These are phyloP conservation scores for Mollisia scopiformis DNA, from an alignment of 2,329 filamentous ascomycete species.

Conservation along the genomic window DNA sequence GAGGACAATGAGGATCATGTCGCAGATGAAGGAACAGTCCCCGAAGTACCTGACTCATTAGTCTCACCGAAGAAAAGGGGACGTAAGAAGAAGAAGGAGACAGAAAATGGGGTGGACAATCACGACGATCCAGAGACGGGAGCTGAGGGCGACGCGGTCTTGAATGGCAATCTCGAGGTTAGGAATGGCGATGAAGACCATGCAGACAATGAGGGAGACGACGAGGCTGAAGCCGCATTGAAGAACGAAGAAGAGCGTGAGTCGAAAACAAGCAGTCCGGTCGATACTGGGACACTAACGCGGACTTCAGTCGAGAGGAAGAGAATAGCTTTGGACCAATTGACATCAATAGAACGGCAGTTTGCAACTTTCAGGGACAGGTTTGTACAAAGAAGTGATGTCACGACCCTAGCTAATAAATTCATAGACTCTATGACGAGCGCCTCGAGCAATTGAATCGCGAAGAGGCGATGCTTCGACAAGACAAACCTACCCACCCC, in stretches of 20 bases:
- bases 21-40: conserved; percentile 43
- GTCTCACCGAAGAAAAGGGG: conserved; percentile 38
- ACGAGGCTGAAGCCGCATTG: conserved; percentile 60
- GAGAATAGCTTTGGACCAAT: conserved; percentile 76
- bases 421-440: conserved; percentile 79
- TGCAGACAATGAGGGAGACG: conserved; percentile 58
- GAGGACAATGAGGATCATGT: conserved; percentile 45
- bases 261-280: conserved; percentile 31
- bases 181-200: conserved; percentile 54
- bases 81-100: conserved; percentile 39
- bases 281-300: conserved; percentile 31
- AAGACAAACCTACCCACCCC: conserved; percentile 74
- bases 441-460: conserved; percentile 79
- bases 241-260: conserved; percentile 69
- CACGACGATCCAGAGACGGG: conserved; percentile 30
- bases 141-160: conserved; percentile 10
- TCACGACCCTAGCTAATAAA: conserved; percentile 24
- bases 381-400: conserved; percentile 47
- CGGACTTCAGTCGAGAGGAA: conserved; percentile 70
- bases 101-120: conserved; percentile 29
- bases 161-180: conserved; percentile 33
- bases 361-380: conserved; percentile 85
- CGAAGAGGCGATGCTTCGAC: conserved; percentile 64
- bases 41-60: conserved; percentile 29
- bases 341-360: conserved; percentile 82